Conservation (phyloP, 768 basidiomycete species). For the Mycena chlorophos region DNA sequence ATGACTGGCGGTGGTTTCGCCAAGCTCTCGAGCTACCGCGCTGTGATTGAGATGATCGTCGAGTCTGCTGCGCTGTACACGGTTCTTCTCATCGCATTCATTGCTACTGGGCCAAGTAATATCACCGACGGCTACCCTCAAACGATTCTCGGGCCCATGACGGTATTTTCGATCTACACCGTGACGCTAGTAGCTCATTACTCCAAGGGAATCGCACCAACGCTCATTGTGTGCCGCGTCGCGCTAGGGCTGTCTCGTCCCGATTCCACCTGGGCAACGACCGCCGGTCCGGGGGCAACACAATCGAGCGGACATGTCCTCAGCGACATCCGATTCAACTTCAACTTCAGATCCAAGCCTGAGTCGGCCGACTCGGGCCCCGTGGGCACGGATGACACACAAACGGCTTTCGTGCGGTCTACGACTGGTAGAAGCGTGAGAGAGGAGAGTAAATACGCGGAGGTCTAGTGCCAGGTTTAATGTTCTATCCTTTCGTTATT, state of each 20-base stretch:
- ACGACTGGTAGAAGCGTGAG: too few relatives aligned
- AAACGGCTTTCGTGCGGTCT: too few relatives aligned
- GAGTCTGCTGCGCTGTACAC: conserved; percentile 9
- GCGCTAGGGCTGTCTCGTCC: conserved; percentile 8
- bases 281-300: too few relatives aligned
- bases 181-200: background rate
- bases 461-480: too few relatives aligned
- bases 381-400: too few relatives aligned
- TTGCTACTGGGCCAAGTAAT: background rate
- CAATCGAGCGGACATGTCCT: too few relatives aligned
- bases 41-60: conserved; percentile 11
- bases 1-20: background rate
- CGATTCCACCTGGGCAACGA: conserved; percentile 5
- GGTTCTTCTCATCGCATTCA: conserved; percentile 1
- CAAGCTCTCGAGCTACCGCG: background rate
- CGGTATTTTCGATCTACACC: conserved; percentile 3
- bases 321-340: too few relatives aligned
- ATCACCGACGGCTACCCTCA: conserved; percentile 1
- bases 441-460: too few relatives aligned
- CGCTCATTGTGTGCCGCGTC: conserved; percentile 7
- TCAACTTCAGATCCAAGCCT: too few relatives aligned
- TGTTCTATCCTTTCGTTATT: too few relatives aligned
- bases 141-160: conserved; percentile 4
- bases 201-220: conserved; percentile 9
- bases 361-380: too few relatives aligned